phyloP scores from a whole-genome alignment of 306 rosid species.

The Prunus kanzakura region DNA sequence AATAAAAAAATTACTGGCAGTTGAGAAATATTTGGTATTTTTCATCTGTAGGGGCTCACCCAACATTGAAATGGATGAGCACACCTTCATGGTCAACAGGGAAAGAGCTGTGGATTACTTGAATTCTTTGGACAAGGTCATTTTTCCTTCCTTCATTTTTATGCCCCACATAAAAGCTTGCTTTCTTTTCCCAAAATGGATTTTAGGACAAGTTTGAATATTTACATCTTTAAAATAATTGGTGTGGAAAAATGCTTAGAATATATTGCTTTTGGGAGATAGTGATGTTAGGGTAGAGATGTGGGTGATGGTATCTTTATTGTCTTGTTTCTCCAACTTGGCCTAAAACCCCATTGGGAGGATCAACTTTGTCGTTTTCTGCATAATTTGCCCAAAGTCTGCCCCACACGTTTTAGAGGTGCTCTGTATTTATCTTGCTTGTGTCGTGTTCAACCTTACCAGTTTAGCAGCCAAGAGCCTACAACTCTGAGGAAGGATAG shows the following conservation, averaged over 20 bases:
- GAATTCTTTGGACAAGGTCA: slow-evolving; percentile 83
- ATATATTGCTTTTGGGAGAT: slow-evolving; percentile 1
- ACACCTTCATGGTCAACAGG: slow-evolving; percentile 71
- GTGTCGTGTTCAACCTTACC: slow-evolving; percentile 11
- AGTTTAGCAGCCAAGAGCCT: not conserved
- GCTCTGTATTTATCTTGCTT: not conserved
- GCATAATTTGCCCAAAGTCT: not conserved
- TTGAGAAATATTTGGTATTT: not conserved
- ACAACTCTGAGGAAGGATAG: not conserved
- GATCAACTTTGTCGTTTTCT: not conserved
- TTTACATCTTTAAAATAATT: not conserved
- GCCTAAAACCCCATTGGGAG: slow-evolving; percentile 6
- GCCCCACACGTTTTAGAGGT: not conserved
- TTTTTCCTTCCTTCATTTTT: not conserved
- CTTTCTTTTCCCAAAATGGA: not conserved
- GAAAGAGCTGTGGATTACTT: slow-evolving; percentile 93
- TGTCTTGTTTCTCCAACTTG: slow-evolving; percentile 13
- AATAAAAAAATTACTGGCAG: too few species aligned
- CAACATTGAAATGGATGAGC: slow-evolving; percentile 88
- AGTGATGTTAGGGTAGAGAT: not conserved
- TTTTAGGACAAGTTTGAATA: not conserved
- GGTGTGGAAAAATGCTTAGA: not conserved
- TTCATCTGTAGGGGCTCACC: slow-evolving; percentile 69
- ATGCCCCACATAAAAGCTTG: not conserved
- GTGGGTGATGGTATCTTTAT: slow-evolving; percentile 6